These are phyloP conservation scores for Zymoseptoria tritici DNA, from an alignment of 2,329 filamentous ascomycete species.

Conservation along the genomic window DNA sequence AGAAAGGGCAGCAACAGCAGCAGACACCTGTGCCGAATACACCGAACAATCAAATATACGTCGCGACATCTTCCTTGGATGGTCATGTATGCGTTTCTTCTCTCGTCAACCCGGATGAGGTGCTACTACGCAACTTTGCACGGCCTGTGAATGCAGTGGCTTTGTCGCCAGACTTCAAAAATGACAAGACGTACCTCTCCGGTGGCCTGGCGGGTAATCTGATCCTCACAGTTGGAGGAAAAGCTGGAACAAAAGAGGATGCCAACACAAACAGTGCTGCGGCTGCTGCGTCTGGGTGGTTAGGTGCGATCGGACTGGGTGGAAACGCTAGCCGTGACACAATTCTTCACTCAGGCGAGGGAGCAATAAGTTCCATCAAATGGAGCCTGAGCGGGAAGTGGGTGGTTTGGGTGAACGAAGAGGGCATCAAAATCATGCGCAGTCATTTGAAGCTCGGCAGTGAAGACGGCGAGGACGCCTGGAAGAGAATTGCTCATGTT, in stretches of 20 bases:
- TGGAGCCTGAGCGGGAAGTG: conserved; percentile 92
- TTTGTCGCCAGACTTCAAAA: conserved; percentile 90
- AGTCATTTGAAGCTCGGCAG: conserved; percentile 74
- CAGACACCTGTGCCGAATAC: conserved; percentile 59
- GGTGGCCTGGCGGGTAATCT: conserved; percentile 83
- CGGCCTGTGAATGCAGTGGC: conserved; percentile 87
- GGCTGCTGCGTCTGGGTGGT: conserved; percentile 73
- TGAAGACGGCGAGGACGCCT: conserved; percentile 71
- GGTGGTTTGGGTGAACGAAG: conserved; percentile 91
- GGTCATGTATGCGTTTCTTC: conserved; percentile 92
- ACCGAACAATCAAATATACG: conserved; percentile 84
- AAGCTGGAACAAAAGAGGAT: conserved; percentile 67
- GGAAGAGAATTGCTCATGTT: conserved; percentile 90
- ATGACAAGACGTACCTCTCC: conserved; percentile 80
- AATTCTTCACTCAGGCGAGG: conserved; percentile 84
- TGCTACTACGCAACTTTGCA: conserved; percentile 85
- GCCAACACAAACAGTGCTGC: conserved; percentile 85
- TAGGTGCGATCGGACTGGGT: conserved; percentile 75
- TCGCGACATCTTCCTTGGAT: conserved; percentile 89
- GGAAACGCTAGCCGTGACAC: conserved; percentile 73
- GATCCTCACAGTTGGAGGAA: conserved; percentile 76
- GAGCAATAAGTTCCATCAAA: conserved; percentile 81
- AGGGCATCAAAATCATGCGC: conserved; percentile 96
- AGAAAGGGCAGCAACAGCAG: conserved; percentile 42
- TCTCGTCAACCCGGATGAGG: conserved; percentile 78